Conservation (phyloP, 805 yeast species). For the Myxozyma sirexii region DNA sequence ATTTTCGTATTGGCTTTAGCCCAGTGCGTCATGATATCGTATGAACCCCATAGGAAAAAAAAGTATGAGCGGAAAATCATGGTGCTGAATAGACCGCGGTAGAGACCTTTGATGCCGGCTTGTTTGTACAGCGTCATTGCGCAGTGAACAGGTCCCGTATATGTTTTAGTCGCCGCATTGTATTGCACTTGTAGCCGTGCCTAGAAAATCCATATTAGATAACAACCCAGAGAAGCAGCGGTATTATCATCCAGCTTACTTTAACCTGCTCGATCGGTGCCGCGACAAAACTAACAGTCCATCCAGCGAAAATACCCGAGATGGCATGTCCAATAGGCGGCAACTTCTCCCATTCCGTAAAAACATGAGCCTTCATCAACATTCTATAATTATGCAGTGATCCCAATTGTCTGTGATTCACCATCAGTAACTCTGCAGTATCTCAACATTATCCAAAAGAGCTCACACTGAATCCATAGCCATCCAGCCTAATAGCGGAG, state of each 20-base stretch:
- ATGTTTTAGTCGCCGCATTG: conserved; percentile 67
- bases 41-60: conserved; percentile 93
- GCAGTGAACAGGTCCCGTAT: conserved; percentile 82
- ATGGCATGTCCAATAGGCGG: conserved; percentile 75
- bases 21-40: conserved; percentile 73
- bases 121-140: conserved; percentile 44
- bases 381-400: conserved; percentile 77
- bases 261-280: conserved; percentile 91
- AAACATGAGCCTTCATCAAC: conserved; percentile 64
- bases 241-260: too few relatives aligned
- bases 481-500: conserved; percentile 93
- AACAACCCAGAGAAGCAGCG: too few relatives aligned
- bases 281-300: conserved; percentile 93
- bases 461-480: conserved; percentile 76
- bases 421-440: neutral
- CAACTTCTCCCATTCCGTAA: conserved; percentile 59
- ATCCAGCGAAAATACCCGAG: conserved; percentile 79
- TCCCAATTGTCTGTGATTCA: conserved; percentile 63
- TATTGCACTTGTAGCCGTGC: conserved; percentile 89
- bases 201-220: conserved; percentile 1
- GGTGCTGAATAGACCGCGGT: conserved; percentile 82
- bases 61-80: conserved; percentile 86
- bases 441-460: neutral
- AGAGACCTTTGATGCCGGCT: conserved; percentile 71
- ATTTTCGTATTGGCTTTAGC: conserved; percentile 65